Base-by-base conservation (phyloP, 2,329 filamentous ascomycete genomes). In the Pseudogymnoascus sp. region DNA sequence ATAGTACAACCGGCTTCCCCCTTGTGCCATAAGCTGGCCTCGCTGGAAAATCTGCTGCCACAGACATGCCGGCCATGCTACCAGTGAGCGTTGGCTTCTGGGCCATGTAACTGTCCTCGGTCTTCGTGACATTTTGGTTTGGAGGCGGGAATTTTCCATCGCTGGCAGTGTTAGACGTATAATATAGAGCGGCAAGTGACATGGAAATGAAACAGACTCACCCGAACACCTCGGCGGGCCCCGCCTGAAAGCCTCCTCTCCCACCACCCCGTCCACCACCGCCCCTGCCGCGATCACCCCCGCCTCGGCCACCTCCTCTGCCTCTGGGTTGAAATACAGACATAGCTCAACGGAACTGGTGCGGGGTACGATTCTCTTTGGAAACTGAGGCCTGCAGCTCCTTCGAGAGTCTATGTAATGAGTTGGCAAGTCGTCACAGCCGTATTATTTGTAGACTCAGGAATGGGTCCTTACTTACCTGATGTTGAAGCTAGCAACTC, bases 1-100 rank as follows among this genome's bases (percentile, higher is more conserved):
- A 74, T 0, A 75, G 68, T 1, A 65, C 51, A 60, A 74, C 65
- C 7, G 65, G 63, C 45, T 64, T 67, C 3, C 73, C 73, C 14
- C 66, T 64, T 2, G 69, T 72, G 1, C 73, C 73, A 64, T 72
- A 68, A 2, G 60, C 65, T 11, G 67, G 67, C 48, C 67, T 65
- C 4, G 48, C n/a, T 11, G 67, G 65, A 61, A 63, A 63, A 31
- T 64, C 51, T 16, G 60, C 11, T 5, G 60, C 51, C 11, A 62
- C 23, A 16, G 62, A 62, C 54, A 65, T 41, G 39, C 65, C 54
- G 51, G 62, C 36, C 37, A 63, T 25, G 21, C 45, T 34, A 41
- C 43, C 60, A 8, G 36, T 11, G 11, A 67, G 61, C 10, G 60
- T 19, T 60, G 36, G 34, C 43, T 48, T 63, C 39, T 62, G 61